Conservation (phyloP, 768 basidiomycete genomes). For the Antrodiella citrinella region DNA sequence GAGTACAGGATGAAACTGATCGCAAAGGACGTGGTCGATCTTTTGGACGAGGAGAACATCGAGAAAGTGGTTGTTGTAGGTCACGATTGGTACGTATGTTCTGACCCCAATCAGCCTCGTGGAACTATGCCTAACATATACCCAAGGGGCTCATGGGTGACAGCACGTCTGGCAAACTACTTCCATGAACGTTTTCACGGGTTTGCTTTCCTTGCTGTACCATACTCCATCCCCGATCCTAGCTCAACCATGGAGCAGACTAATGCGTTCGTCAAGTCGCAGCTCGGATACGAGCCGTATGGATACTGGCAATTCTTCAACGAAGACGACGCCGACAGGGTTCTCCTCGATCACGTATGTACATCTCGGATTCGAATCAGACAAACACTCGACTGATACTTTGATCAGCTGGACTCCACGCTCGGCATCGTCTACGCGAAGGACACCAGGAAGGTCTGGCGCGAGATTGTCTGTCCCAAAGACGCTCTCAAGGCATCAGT, state of each 20-base stretch:
- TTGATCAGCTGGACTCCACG: not conserved
- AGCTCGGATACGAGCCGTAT: not conserved
- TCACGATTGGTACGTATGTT: slow-evolving; percentile 24
- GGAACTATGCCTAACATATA: not conserved
- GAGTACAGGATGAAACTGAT: slow-evolving; percentile 20
- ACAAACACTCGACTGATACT: not conserved
- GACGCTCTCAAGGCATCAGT: not conserved
- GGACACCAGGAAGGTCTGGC: not conserved
- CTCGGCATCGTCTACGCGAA: not conserved
- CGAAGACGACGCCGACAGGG: not conserved
- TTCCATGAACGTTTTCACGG: slow-evolving; percentile 32
- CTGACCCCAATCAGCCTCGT: not conserved
- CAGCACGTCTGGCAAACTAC: slow-evolving; percentile 31
- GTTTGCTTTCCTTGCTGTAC: slow-evolving; percentile 30
- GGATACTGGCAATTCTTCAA: not conserved
- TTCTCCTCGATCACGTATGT: not conserved
- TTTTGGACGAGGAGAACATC: slow-evolving; percentile 22
- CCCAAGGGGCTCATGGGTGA: slow-evolving; percentile 28
- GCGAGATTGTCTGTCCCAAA: not conserved
- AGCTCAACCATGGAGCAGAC: not conserved
- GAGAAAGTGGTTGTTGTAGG: slow-evolving; percentile 23
- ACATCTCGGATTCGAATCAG: not conserved
- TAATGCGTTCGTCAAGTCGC: not conserved
- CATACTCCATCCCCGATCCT: slow-evolving; percentile 16
- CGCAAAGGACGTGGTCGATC: slow-evolving; percentile 24